Evolutionary conservation across 257 asterid genomes (phyloP).

Genomic region (Cordia subcordata): DNA sequence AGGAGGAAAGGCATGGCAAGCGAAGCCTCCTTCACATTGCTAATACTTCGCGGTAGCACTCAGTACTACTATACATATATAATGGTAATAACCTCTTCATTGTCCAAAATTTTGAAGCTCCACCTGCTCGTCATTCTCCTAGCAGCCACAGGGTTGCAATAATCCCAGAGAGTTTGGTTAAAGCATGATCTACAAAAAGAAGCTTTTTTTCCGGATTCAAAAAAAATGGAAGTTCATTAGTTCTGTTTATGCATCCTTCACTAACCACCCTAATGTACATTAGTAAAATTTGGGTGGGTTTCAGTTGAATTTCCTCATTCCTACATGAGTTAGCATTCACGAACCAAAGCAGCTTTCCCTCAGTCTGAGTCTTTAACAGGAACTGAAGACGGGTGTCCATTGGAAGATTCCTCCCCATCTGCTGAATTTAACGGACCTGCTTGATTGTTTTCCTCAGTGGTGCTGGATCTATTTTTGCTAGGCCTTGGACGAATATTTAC

Average conservation of each 20-base stretch:
- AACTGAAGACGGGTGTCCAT: constrained; percentile 56
- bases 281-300: constrained; percentile 48
- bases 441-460: constrained; percentile 57
- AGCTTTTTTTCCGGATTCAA: too few relatives aligned
- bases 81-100: constrained; percentile 34
- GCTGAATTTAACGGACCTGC: constrained; percentile 34
- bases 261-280: constrained; percentile 54
- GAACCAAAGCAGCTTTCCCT: constrained; percentile 25
- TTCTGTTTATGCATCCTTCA: constrained; percentile 5
- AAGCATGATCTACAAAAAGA: too few relatives aligned
- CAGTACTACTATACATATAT: constrained; percentile 30
- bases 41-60: constrained; percentile 27
- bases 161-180: too few relatives aligned
- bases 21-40: constrained; percentile 27
- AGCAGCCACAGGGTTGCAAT: constrained; percentile 5
- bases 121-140: constrained; percentile 35
- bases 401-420: constrained; percentile 45
- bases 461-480: constrained; percentile 50
- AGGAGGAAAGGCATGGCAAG: constrained; percentile 4
- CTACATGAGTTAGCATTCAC: constrained; percentile 63
- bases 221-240: not conserved
- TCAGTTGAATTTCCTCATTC: constrained; percentile 22
- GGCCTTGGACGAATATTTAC: constrained; percentile 71
- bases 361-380: constrained; percentile 69
- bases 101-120: constrained; percentile 80